phyloP scores from a whole-genome alignment of 495 filamentous ascomycete genomes.

The Neurospora tetrasperma region DNA sequence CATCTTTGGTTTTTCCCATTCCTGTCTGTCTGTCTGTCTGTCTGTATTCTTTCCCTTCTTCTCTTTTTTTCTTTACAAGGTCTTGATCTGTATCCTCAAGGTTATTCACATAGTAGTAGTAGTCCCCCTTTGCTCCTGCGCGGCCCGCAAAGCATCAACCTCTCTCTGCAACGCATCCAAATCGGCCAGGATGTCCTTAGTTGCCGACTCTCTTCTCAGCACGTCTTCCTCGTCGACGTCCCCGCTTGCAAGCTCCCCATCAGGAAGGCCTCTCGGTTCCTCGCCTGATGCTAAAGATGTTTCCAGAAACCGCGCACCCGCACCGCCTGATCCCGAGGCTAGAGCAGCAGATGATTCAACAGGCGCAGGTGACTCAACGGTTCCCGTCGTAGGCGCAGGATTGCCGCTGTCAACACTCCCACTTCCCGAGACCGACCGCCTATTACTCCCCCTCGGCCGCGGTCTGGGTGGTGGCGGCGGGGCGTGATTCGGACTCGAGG shows the following conservation, averaged over 20 bases:
- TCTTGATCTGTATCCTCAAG: background rate
- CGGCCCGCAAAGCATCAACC: slow-evolving; percentile 54
- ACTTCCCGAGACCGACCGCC: slow-evolving; percentile 38
- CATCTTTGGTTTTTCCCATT: background rate
- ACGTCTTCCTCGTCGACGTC: background rate
- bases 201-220: slow-evolving; percentile 6
- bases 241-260: slow-evolving; percentile 1
- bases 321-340: background rate
- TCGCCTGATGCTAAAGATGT: slow-evolving; percentile 7
- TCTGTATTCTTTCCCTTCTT: background rate
- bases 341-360: slow-evolving; percentile 12
- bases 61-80: background rate
- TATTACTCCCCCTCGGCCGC: slow-evolving; percentile 42
- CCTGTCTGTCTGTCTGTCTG: background rate
- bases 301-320: slow-evolving; percentile 8
- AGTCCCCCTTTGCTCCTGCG: background rate
- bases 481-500: slow-evolving; percentile 10
- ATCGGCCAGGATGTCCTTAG: slow-evolving; percentile 55
- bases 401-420: slow-evolving; percentile 31
- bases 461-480: slow-evolving; percentile 55
- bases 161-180: slow-evolving; percentile 58
- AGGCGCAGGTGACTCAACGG: background rate
- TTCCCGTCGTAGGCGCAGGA: background rate
- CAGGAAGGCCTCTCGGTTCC: slow-evolving; percentile 3
- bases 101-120: background rate